Evolutionary conservation across 225 moss, liverwort and hornwort species (phyloP), one percentile per base, ranked within the genome.

Genomic region (Lunularia cruciata): DNA sequence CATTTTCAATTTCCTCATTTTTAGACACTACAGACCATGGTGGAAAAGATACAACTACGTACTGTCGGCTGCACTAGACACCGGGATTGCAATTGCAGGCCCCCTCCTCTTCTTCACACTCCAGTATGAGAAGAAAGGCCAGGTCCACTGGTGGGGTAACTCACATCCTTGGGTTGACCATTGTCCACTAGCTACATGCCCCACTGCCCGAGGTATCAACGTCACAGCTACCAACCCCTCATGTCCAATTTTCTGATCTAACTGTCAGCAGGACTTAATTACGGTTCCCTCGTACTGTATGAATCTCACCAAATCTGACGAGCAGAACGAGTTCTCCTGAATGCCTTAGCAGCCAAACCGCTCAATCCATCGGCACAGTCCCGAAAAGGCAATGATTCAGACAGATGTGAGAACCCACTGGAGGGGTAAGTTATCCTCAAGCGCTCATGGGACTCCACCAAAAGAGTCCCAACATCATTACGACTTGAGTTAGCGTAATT

Each of bases 1-100:
- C 72, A 75, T 88, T 20, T 90, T 88, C 81, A 88, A 90, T 53
- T 81, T 57, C 61, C 65, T 84, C 48, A 66, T 76, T 10, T 90
- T 88, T 73, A 71, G 84, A 68, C 73, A 79, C 42, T 75, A 71
- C 11, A 81, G 71, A 46, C 23, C 69, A 60, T 81, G 81, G 81
- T 81, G 81, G 81, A 49, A 63, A 57, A 70, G 81, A 57, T 77
- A 81, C 70, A 81, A 81, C 37, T 81, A 81, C 34, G 60, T 81
- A 32, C 54, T 81, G 60, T 81, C 81, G 51, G 81, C 81, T 37
- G 81, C 81, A 14, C 73, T 81, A 8, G 81, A 81, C 56, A 77
- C 81, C 14, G 81, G 81, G 11, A 73, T 81, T 14, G 81, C 81
- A 28, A 42, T 81, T 32, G 77, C 77, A 37, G 81, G 73, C 0